phyloP scores from a whole-genome alignment of 2,329 filamentous ascomycete species.

The Fusarium equiseti region DNA sequence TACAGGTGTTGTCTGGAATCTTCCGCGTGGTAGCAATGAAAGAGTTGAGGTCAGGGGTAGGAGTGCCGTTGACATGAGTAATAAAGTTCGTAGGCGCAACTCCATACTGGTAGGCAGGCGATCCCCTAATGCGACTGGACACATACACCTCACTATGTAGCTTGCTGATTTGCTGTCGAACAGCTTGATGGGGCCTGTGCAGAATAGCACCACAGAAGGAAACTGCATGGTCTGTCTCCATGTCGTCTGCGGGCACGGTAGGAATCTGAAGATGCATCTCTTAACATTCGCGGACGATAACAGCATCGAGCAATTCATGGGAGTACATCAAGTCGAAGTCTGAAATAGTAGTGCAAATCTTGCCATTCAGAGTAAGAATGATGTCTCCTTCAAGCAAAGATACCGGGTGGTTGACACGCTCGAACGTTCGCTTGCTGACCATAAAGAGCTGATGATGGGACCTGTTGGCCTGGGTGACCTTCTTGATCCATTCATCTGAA shows the following conservation, averaged over 20 bases:
- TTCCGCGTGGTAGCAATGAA: constrained; percentile 86
- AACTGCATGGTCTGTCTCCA: constrained; percentile 92
- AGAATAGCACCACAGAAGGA: constrained; percentile 96
- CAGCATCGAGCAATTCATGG: constrained; percentile 82
- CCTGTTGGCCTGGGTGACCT: constrained; percentile 88
- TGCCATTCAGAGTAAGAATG: constrained; percentile 88
- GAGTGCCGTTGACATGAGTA: constrained; percentile 90
- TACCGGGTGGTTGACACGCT: constrained; percentile 62
- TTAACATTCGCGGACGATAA: constrained; percentile 86
- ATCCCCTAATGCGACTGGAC: constrained; percentile 84
- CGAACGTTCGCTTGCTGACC: constrained; percentile 88
- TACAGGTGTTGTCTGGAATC: constrained; percentile 95
- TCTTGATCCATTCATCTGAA: constrained; percentile 93
- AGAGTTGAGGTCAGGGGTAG: constrained; percentile 82
- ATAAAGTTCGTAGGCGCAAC: constrained; percentile 98
- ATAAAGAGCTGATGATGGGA: constrained; percentile 98
- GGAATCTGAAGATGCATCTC: constrained; percentile 82
- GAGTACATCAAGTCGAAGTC: constrained; percentile 98
- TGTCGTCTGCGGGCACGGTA: constrained; percentile 87
- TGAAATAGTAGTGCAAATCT: constrained; percentile 91
- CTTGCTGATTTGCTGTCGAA: constrained; percentile 96
- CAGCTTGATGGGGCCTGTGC: constrained; percentile 94
- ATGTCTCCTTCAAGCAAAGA: constrained; percentile 91
- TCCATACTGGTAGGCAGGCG: constrained; percentile 88
- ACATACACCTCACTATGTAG: constrained; percentile 97